Base-by-base conservation (phyloP, 2,329 filamentous ascomycete species). In the Neofusicoccum parvum region DNA sequence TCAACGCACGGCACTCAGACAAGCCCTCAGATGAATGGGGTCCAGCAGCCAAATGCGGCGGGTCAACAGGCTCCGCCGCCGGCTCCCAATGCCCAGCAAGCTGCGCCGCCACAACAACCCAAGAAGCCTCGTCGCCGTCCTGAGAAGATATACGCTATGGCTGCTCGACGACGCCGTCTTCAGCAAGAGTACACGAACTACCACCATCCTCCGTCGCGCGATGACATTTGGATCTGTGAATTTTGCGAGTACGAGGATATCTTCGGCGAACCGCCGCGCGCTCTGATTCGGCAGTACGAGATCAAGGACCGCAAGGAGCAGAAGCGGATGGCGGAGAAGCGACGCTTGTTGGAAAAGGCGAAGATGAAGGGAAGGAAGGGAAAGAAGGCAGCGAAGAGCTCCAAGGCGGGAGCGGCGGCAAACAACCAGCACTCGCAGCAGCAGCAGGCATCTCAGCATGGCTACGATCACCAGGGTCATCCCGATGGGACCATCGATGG, bases 161-260 rank as follows among this genome's bases (percentile, higher is more conserved):
- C 93, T 66, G 94, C 92, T 32, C 88, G 88, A 27, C 88, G 92
- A 69, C 90, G 95, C 6, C 90, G 90, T 66, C 86, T 91, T 53
- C 86, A 92, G 72, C 91, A 95, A 67, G 87, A 91, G 71, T 90
- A 91, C 69, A 85, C 87, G 65, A 96, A 95, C 76, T 87, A 87
- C 68, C 88, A 91, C 71, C 89, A 91, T 72, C 90, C 91, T 1
- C 90, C 91, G 0, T 81, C 79, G 17, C 76, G 81, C 1, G 90
- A 92, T 69, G 92, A 97, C 67, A 86, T 93, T 59, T 98, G 94
- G 92, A 93, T 98, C 53, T 99, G 95, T 79, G 92, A 97, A 73
- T 98, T 98, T 76, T 99, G 95, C 81, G 95, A 99, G 78, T 99
- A 97, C 75, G 94, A 98, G 79, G 88, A 88, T 62, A 97, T 99